Evolutionary conservation across 768 basidiomycete species (phyloP).

Genomic region (Amyloporia xantha): DNA sequence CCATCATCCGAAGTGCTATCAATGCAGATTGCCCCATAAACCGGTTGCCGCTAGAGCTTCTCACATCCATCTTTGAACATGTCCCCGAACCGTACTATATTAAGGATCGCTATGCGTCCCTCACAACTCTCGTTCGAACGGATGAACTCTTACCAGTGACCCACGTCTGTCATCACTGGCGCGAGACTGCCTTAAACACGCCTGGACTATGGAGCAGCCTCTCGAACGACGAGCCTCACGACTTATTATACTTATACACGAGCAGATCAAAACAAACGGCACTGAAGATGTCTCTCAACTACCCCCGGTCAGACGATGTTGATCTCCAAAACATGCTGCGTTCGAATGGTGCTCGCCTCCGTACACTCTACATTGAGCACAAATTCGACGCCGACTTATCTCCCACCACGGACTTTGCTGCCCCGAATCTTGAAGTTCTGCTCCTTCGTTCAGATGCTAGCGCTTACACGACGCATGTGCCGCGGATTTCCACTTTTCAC

Average conservation of each 20-base stretch:
- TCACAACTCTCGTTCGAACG: neutral
- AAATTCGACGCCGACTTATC: neutral
- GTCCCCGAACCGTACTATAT: neutral
- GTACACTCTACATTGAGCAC: neutral
- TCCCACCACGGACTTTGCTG: neutral
- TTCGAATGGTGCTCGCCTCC: neutral
- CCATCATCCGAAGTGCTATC: neutral
- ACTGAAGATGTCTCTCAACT: neutral
- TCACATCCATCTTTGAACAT: neutral
- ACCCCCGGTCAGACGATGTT: neutral
- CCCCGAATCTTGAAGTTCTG: neutral
- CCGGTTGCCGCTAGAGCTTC: neutral
- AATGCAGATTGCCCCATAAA: neutral
- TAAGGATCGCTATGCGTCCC: neutral
- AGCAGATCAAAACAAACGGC: neutral
- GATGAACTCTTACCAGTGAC: neutral
- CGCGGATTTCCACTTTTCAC: neutral
- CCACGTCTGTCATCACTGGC: neutral
- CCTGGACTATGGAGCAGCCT: neutral
- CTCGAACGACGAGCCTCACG: neutral
- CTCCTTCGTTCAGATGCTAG: neutral
- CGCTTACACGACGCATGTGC: neutral
- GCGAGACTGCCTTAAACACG: neutral
- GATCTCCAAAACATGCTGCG: neutral
- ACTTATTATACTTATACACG: neutral